Evolutionary conservation across 495 filamentous ascomycete species (phyloP).

Genomic region (Penicillium taxi): DNA sequence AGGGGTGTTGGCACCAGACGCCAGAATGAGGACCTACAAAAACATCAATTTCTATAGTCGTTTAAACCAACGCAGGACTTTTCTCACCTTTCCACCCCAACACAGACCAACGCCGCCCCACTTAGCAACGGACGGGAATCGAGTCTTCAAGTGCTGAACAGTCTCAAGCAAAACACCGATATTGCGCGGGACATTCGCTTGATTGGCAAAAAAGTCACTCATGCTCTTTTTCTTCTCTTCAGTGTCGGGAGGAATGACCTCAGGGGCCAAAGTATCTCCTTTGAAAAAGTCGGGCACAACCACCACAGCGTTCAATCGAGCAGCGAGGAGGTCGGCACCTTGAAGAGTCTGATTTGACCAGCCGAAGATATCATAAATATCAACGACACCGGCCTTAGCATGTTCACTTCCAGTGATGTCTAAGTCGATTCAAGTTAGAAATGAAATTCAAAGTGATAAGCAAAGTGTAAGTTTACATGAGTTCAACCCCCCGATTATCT

Average conservation of each 20-base stretch:
- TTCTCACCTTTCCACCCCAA: constrained; percentile 41
- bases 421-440: constrained; percentile 9
- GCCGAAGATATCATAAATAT: constrained; percentile 52
- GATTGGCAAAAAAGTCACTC: constrained; percentile 19
- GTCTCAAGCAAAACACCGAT: constrained; percentile 17
- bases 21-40: constrained; percentile 33
- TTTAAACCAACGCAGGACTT: not conserved
- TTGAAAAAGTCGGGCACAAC: constrained; percentile 43
- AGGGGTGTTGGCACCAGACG: constrained; percentile 28
- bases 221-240: constrained; percentile 36
- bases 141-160: constrained; percentile 14
- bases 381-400: constrained; percentile 34
- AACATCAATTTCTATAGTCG: not conserved
- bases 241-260: constrained; percentile 33
- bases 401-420: constrained; percentile 36
- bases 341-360: constrained; percentile 42
- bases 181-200: constrained; percentile 18
- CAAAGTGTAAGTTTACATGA: constrained; percentile 48
- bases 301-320: constrained; percentile 27
- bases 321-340: constrained; percentile 47
- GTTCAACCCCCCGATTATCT: constrained; percentile 54
- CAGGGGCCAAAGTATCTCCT: constrained; percentile 23
- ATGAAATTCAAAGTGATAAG: not conserved
- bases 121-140: constrained; percentile 26
- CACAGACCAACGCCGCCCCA: constrained; percentile 43